These are phyloP conservation scores for Sclerotinia glacialis DNA, from an alignment of 2,329 filamentous ascomycete species.

Conservation along the genomic window DNA sequence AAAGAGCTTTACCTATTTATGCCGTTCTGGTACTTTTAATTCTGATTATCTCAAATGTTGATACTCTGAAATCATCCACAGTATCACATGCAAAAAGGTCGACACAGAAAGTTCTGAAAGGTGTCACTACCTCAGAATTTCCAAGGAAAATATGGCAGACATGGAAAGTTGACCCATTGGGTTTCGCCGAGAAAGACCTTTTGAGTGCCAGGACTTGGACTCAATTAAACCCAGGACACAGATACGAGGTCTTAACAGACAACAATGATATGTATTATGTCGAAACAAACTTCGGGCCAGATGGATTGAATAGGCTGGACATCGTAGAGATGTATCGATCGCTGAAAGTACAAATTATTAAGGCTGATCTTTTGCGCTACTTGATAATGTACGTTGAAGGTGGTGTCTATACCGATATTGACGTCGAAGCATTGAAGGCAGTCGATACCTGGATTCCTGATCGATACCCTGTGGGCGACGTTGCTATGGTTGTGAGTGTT, in stretches of 20 bases:
- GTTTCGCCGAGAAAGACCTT: slow-evolving; percentile 63
- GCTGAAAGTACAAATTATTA: slow-evolving; percentile 61
- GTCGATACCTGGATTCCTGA: slow-evolving; percentile 59
- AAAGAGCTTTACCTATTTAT: slow-evolving; percentile 35
- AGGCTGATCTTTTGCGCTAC: slow-evolving; percentile 63
- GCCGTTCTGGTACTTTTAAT: slow-evolving; percentile 31
- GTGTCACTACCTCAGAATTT: slow-evolving; percentile 41
- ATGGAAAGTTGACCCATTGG: slow-evolving; percentile 68
- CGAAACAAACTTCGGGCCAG: slow-evolving; percentile 63
- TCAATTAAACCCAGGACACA: slow-evolving; percentile 61
- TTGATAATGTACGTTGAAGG: slow-evolving; percentile 65
- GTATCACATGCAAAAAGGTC: slow-evolving; percentile 19
- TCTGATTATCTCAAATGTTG: slow-evolving; percentile 29
- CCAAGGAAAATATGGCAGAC: slow-evolving; percentile 74
- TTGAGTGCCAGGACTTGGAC: slow-evolving; percentile 62
- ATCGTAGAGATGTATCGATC: slow-evolving; percentile 59
- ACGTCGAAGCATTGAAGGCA: slow-evolving; percentile 53
- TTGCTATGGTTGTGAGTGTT: slow-evolving; percentile 67
- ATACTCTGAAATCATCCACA: slow-evolving; percentile 25
- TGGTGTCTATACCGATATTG: slow-evolving; percentile 58
- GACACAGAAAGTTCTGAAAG: neutral
- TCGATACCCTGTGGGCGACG: slow-evolving; percentile 59
- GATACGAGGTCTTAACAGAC: slow-evolving; percentile 54
- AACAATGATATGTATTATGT: slow-evolving; percentile 65
- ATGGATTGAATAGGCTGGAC: slow-evolving; percentile 64